Percentiles rank a stretch among this genome's conserved stretches.
phyloP scores from a whole-genome alignment of 78 protist species.

The Polysphondylium violaceum region DNA sequence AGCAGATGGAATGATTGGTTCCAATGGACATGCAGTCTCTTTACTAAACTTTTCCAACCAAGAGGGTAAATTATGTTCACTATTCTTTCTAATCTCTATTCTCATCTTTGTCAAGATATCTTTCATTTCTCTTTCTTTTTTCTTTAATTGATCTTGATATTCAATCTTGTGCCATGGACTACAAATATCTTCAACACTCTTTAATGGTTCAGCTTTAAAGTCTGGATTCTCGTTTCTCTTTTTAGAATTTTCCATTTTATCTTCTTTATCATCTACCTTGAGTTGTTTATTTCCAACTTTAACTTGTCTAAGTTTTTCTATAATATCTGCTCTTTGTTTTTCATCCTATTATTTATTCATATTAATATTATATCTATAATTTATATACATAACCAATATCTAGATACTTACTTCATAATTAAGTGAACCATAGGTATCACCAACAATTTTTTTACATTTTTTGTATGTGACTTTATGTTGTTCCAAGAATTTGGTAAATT shows the following conservation, averaged over 20 bases:
- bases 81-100: conserved; percentile 23
- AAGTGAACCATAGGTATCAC: conserved; percentile 32
- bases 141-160: conserved; percentile 55
- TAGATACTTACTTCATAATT: conserved; percentile 30
- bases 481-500: conserved; percentile 29
- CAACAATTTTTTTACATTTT: conserved; percentile 28
- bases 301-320: neutral
- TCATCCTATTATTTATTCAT: neutral
- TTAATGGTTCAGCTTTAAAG: neutral
- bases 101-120: neutral
- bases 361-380: neutral
- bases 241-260: conserved; percentile 1
- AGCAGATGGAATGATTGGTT: conserved; percentile 52
- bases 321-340: neutral
- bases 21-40: conserved; percentile 30
- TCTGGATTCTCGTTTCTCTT: neutral
- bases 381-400: neutral
- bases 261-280: conserved; percentile 15
- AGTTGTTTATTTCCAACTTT: conserved; percentile 3
- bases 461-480: neutral
- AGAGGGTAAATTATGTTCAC: neutral
- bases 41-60: conserved; percentile 22
- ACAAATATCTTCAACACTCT: conserved; percentile 41
- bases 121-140: neutral
- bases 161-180: conserved; percentile 61